These are phyloP conservation scores for sunflower (Helianthus annuus) DNA, from an alignment of 129 eudicot genomes.

Conservation along the genomic window DNA sequence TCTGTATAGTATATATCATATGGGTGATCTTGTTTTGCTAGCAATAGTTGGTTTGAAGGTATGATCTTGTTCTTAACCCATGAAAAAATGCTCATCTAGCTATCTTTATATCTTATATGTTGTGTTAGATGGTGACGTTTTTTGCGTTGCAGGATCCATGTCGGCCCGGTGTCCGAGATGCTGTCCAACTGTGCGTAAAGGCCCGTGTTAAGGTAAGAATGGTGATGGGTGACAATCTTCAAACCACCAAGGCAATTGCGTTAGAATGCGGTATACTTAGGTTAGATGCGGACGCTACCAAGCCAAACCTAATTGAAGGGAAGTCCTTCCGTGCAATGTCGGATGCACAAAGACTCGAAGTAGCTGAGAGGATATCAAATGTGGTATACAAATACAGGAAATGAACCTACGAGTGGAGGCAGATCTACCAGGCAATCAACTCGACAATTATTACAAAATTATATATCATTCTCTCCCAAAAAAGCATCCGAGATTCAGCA, in stretches of 20 bases:
- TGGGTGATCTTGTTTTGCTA: constrained; percentile 71
- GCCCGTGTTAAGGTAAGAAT: constrained; percentile 98
- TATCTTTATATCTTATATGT: background rate
- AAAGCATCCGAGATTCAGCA: constrained; percentile 52
- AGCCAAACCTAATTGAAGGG: constrained; percentile 91
- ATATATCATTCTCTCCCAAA: constrained; percentile 63
- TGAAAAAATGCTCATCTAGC: background rate
- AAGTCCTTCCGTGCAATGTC: constrained; percentile 65
- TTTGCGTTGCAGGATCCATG: constrained; percentile 79
- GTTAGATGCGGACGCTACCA: constrained; percentile 66
- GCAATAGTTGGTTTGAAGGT: constrained; percentile 93
- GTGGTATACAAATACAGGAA: too few species aligned
- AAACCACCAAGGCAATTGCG: constrained; percentile 92
- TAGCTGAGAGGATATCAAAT: constrained; percentile 77
- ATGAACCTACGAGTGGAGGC: too few species aligned
- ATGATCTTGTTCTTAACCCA: background rate
- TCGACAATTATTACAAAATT: constrained; percentile 58
- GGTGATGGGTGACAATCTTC: constrained; percentile 97
- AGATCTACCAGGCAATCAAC: constrained; percentile 66
- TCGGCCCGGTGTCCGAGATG: constrained; percentile 77
- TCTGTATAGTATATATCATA: too few species aligned
- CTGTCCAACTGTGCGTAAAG: constrained; percentile 68
- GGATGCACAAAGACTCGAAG: constrained; percentile 57
- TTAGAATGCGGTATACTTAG: constrained; percentile 83
- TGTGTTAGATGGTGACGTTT: background rate